Evolutionary conservation across 192 early-diverging fungal species (phyloP), one percentile per base, ranked within the genome.

Genomic region (Mortierella antarctica): DNA sequence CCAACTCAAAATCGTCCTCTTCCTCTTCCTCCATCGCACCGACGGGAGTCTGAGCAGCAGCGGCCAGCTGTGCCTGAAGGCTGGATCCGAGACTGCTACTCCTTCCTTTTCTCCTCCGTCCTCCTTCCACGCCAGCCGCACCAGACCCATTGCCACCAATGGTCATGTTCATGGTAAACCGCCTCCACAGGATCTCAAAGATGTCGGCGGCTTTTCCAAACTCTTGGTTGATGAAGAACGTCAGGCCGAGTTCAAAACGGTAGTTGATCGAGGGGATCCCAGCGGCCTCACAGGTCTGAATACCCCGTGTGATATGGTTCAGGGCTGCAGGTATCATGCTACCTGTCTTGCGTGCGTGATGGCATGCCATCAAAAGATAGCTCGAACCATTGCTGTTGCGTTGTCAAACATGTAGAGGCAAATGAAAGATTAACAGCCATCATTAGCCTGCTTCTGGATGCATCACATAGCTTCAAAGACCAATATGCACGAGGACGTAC

Each of bases 1-100:
- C 79, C 60, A 84, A 62, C 42, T 84, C 83, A 62, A 84, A 84
- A 45, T 84, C 83, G 39, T 84, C 77, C 10, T 79, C 75, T 44
- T 79, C 76, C 5, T 80, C 77, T 3, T 79, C 75, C 55, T 79
- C 75, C 31, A 31, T 31, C 31, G 1, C 31, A 31, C 31, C 31
- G 31, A 31, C 31, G 31, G 31, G 58, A 40, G 31, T 62, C 62
- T n/a, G 58, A 62, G 13, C 70, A 51, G 14, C 62, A 51, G 20
- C 23, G 63, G 42, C 56, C 62, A 18, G 31, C 3, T 31, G 31
- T 31, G 31, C 31, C 31, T 45, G n/a, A 62, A 31, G 31, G 31
- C 31, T 31, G 31, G 31, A 31, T 31, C 31, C 31, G 31, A 71
- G 18, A 44, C 70, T 72, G 21, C 51, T 51, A 23, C 70, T 80